These are phyloP conservation scores for Fusarium bactridioides DNA, from an alignment of 2,329 filamentous ascomycete species.

Conservation along the genomic window DNA sequence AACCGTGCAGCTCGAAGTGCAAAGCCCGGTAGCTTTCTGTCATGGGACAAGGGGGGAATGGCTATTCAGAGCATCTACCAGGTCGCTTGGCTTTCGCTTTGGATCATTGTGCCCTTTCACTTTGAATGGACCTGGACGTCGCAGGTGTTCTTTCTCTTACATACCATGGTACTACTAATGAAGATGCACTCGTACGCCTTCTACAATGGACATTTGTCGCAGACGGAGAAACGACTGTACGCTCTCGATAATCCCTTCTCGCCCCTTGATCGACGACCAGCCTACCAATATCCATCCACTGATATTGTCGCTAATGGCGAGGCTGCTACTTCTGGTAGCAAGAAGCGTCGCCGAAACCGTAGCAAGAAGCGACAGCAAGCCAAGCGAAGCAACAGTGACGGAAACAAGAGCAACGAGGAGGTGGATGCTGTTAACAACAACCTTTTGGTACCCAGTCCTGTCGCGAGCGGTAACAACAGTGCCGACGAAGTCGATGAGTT, in stretches of 20 bases:
- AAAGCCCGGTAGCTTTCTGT: slow-evolving; percentile 61
- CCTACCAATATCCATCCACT: slow-evolving; percentile 77
- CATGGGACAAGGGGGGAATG: slow-evolving; percentile 82
- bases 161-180: slow-evolving; percentile 93
- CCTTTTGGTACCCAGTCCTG: slow-evolving; percentile 6
- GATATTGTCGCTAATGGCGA: slow-evolving; percentile 53
- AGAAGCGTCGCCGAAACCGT: slow-evolving; percentile 37
- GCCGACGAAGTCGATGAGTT: slow-evolving; percentile 70
- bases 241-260: slow-evolving; percentile 78
- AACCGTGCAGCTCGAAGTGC: slow-evolving; percentile 70
- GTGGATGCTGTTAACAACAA: slow-evolving; percentile 26
- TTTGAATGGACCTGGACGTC: slow-evolving; percentile 96
- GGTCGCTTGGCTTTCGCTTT: slow-evolving; percentile 77
- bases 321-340: slow-evolving; percentile 17
- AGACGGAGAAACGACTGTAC: slow-evolving; percentile 81
- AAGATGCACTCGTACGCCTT: slow-evolving; percentile 99
- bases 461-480: slow-evolving; percentile 36
- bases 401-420: slow-evolving; percentile 39
- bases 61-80: slow-evolving; percentile 85
- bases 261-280: slow-evolving; percentile 69
- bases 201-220: slow-evolving; percentile 94
- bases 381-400: slow-evolving; percentile 28
- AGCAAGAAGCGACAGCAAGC: slow-evolving; percentile 26
- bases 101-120: slow-evolving; percentile 85
- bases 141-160: slow-evolving; percentile 92